Evolutionary conservation across 2,329 filamentous ascomycete genomes (phyloP).

Genomic region (Cytospora mali): DNA sequence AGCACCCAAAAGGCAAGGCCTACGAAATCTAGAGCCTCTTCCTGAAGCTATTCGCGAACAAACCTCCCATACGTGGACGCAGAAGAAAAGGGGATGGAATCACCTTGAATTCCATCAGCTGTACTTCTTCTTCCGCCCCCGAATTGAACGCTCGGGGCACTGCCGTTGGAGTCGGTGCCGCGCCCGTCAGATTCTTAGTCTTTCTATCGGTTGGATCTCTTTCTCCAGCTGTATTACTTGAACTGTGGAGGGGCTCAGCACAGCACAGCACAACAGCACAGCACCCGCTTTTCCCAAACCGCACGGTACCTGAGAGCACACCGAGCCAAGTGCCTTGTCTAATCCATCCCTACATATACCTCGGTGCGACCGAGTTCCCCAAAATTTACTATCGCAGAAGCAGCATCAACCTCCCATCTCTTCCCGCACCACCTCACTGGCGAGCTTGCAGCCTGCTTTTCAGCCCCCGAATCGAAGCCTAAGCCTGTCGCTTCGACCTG

Average conservation of each 20-base stretch:
- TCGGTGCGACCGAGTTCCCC: conserved; percentile 27
- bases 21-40: conserved; percentile 15
- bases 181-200: conserved; percentile 36
- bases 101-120: conserved; percentile 13
- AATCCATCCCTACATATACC: conserved; percentile 20
- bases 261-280: conserved; percentile 14
- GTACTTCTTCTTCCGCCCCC: conserved; percentile 2
- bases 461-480: conserved; percentile 21
- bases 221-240: conserved; percentile 4
- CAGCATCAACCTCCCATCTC: conserved; percentile 10
- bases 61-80: conserved; percentile 6
- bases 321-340: conserved; percentile 20
- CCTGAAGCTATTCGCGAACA: conserved; percentile 25
- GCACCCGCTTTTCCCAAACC: conserved; percentile 13
- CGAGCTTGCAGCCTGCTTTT: conserved; percentile 21
- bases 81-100: conserved; percentile 23
- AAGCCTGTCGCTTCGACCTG: conserved; percentile 13
- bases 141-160: conserved; percentile 2
- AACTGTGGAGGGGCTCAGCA: conserved; percentile 7
- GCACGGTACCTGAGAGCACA: conserved; percentile 18
- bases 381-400: conserved; percentile 21
- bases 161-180: conserved; percentile 30
- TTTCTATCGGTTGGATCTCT: conserved; percentile 30
- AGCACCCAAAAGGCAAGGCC: neutral
- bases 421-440: conserved; percentile 12